phyloP scores from a whole-genome alignment of 495 filamentous ascomycete species.

The Trichoderma reesei region DNA sequence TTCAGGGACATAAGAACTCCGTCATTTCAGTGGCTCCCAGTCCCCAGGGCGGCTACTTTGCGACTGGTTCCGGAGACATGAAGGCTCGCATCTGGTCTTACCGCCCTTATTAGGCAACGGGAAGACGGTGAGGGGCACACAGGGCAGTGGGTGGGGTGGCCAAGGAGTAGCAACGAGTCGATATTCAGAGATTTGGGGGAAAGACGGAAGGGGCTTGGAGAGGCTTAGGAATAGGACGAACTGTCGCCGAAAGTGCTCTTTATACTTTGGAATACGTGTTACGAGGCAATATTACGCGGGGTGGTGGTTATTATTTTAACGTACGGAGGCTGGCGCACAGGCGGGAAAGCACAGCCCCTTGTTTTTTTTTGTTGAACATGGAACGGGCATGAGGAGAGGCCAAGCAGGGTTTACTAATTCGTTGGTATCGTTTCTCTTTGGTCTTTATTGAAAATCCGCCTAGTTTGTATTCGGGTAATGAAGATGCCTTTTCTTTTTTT shows the following conservation, averaged over 20 bases:
- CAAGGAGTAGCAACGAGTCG: no score
- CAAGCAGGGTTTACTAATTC: neutral
- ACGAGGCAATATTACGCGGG: neutral
- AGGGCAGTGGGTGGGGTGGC: neutral
- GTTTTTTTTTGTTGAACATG: constrained; percentile 1
- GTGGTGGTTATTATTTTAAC: neutral
- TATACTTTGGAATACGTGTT: neutral
- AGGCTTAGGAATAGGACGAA: neutral
- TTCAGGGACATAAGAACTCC: constrained; percentile 88
- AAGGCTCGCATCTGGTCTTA: constrained; percentile 83
- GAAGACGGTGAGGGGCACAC: neutral
- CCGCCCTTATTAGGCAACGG: constrained; percentile 23
- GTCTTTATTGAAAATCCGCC: neutral
- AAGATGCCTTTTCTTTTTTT: neutral
- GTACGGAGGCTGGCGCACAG: neutral
- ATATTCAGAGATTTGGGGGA: no score
- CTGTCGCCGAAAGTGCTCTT: neutral
- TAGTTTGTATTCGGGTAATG: neutral
- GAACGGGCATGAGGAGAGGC: constrained; percentile 2
- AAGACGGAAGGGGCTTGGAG: neutral
- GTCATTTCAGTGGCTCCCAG: constrained; percentile 86
- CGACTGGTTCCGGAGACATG: constrained; percentile 86
- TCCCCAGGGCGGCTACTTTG: constrained; percentile 68
- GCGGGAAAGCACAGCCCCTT: constrained; percentile 8
- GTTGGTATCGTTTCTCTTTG: neutral